These are phyloP conservation scores for Epichloe coenophiala DNA, from an alignment of 2,329 filamentous ascomycete genomes.

Conservation along the genomic window DNA sequence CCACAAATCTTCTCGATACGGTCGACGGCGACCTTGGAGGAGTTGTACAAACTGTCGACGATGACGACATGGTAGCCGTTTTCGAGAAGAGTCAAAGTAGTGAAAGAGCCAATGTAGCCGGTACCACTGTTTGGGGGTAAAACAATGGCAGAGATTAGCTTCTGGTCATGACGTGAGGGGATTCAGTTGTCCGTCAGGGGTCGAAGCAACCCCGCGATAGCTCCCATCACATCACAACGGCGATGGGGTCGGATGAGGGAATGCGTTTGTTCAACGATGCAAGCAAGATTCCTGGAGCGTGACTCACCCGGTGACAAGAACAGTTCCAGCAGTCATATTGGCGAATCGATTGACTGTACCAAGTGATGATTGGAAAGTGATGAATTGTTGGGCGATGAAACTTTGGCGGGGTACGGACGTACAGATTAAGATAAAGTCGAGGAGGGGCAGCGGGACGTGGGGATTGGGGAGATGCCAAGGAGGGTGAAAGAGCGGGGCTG, in stretches of 20 bases:
- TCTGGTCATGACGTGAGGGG: not conserved
- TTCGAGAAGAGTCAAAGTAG: constrained; percentile 77
- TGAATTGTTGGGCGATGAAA: constrained; percentile 7
- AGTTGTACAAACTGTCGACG: constrained; percentile 95
- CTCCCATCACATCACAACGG: not conserved
- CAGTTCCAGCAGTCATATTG: constrained; percentile 69
- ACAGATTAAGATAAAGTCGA: not conserved
- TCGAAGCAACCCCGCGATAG: not conserved
- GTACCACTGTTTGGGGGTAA: constrained; percentile 56
- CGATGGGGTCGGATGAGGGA: not conserved
- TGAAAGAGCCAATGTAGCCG: constrained; percentile 98
- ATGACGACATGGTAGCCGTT: constrained; percentile 95
- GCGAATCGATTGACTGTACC: not conserved
- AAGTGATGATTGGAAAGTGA: not conserved
- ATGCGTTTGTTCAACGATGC: not conserved
- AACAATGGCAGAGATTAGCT: constrained; percentile 9
- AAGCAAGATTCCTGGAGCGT: not conserved
- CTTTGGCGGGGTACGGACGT: constrained; percentile 6
- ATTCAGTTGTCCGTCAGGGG: not conserved
- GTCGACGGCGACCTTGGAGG: constrained; percentile 78
- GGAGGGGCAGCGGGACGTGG: constrained; percentile 1
- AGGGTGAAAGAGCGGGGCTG: too few species aligned
- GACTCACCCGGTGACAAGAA: constrained; percentile 76
- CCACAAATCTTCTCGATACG: constrained; percentile 90
- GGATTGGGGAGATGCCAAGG: not conserved